A percentile compares a stretch with the other conserved stretches of the same genome.
Conservation (phyloP, 2,329 filamentous ascomycete species). For the Diaporthe nobilis region DNA sequence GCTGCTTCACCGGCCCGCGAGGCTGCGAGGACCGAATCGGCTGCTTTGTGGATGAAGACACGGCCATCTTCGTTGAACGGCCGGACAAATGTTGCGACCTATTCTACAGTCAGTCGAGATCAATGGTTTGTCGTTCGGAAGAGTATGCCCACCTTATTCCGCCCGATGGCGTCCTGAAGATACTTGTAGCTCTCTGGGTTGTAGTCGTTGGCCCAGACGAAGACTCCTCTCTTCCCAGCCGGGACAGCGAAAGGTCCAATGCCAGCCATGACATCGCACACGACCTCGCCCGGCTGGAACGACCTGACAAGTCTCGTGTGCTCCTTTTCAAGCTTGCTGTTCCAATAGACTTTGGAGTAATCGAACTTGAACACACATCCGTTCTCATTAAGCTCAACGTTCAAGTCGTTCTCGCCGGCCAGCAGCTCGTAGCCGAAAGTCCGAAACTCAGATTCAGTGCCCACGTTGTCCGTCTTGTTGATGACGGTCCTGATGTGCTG, state of each 20-base stretch:
- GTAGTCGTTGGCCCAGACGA: slow-evolving; percentile 97
- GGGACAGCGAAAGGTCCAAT: slow-evolving; percentile 96
- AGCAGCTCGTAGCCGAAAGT: slow-evolving; percentile 96
- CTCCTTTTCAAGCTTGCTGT: slow-evolving; percentile 90
- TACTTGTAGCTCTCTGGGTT: slow-evolving; percentile 89
- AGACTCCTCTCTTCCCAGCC: slow-evolving; percentile 88
- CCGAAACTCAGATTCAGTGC: slow-evolving; percentile 85
- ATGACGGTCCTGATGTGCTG: slow-evolving; percentile 87
- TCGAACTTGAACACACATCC: slow-evolving; percentile 92
- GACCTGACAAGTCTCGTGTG: slow-evolving; percentile 83
- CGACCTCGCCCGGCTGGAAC: slow-evolving; percentile 88
- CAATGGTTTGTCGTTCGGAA: not conserved
- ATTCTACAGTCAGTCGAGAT: slow-evolving; percentile 39
- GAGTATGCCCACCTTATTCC: slow-evolving; percentile 79
- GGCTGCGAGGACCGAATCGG: slow-evolving; percentile 70
- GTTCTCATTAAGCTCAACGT: slow-evolving; percentile 86
- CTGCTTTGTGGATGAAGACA: slow-evolving; percentile 81
- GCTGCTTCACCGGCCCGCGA: slow-evolving; percentile 67
- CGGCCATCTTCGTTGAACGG: slow-evolving; percentile 87
- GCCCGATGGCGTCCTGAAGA: slow-evolving; percentile 76
- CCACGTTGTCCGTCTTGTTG: slow-evolving; percentile 94
- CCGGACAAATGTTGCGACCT: slow-evolving; percentile 78
- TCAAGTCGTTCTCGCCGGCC: slow-evolving; percentile 83
- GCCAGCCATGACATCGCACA: slow-evolving; percentile 97
- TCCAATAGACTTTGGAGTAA: slow-evolving; percentile 98